These are phyloP conservation scores for Calycina herbarum DNA, from an alignment of 2,329 filamentous ascomycete species.

Conservation along the genomic window DNA sequence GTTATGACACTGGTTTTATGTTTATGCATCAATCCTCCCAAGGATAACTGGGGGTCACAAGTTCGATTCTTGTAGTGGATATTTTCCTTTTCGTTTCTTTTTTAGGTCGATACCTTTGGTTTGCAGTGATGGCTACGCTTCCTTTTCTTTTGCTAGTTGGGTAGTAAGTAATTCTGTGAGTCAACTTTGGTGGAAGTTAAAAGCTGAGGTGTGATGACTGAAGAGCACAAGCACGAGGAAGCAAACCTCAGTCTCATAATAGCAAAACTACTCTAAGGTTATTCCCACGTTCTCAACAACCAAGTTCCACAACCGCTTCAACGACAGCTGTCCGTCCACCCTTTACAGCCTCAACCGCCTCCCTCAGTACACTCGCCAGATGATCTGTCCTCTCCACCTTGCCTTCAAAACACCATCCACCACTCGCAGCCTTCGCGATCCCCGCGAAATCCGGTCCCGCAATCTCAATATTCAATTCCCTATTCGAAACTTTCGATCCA, in stretches of 20 bases:
- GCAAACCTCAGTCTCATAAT: not conserved
- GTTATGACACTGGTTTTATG: too few species aligned
- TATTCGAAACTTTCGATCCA: constrained; percentile 60
- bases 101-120: too few species aligned
- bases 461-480: constrained; percentile 67
- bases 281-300: constrained; percentile 24
- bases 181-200: too few species aligned
- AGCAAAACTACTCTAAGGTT: not conserved
- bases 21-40: too few species aligned
- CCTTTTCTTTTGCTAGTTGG: too few species aligned
- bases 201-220: too few species aligned
- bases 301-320: constrained; percentile 43
- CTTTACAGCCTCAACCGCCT: constrained; percentile 60
- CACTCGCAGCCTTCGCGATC: constrained; percentile 65
- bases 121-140: too few species aligned
- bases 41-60: too few species aligned
- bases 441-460: constrained; percentile 66
- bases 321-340: constrained; percentile 59
- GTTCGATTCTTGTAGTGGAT: too few species aligned
- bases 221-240: not conserved
- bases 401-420: constrained; percentile 61
- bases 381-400: constrained; percentile 57
- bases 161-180: too few species aligned
- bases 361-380: constrained; percentile 51
- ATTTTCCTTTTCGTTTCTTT: too few species aligned